phyloP scores from a whole-genome alignment of 2,329 filamentous ascomycete species.

The Phaeoacremonium minimum region DNA sequence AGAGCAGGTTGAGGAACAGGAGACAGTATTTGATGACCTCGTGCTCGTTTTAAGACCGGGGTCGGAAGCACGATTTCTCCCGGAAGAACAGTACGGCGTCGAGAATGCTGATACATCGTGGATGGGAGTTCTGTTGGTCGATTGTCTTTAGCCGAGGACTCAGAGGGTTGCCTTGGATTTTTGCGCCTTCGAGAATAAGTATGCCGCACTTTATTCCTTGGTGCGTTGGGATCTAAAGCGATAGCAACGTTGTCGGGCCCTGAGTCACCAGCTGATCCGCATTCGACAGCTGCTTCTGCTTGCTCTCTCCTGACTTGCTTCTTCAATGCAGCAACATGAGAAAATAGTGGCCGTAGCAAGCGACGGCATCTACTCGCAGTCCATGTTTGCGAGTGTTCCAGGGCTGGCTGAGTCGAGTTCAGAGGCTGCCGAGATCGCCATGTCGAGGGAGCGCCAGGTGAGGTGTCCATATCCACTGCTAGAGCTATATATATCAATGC shows the following conservation, averaged over 20 bases:
- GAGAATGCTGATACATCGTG: neutral
- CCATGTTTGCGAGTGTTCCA: conserved; percentile 28
- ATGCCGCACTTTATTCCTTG: conserved; percentile 6
- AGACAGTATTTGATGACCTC: too few relatives aligned
- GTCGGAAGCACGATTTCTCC: conserved; percentile 23
- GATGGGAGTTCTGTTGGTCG: too few relatives aligned
- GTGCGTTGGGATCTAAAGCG: too few relatives aligned
- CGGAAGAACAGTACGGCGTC: conserved; percentile 1
- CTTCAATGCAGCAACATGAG: conserved; percentile 33
- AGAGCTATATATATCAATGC: too few relatives aligned
- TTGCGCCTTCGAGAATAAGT: conserved; percentile 11
- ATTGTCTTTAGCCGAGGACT: neutral
- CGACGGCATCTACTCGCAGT: conserved; percentile 42
- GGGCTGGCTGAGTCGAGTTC: neutral
- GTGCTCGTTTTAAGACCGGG: conserved; percentile 23
- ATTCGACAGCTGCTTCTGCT: neutral
- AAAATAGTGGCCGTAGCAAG: conserved; percentile 40
- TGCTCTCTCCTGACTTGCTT: neutral
- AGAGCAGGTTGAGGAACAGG: too few relatives aligned
- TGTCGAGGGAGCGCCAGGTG: neutral
- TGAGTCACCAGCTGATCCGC: neutral
- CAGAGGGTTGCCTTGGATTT: neutral
- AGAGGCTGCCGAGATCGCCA: neutral
- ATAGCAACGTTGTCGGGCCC: too few relatives aligned
- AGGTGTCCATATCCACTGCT: too few relatives aligned